phyloP scores from a whole-genome alignment of 2,329 filamentous ascomycete species.

The Aspergillus piperis region DNA sequence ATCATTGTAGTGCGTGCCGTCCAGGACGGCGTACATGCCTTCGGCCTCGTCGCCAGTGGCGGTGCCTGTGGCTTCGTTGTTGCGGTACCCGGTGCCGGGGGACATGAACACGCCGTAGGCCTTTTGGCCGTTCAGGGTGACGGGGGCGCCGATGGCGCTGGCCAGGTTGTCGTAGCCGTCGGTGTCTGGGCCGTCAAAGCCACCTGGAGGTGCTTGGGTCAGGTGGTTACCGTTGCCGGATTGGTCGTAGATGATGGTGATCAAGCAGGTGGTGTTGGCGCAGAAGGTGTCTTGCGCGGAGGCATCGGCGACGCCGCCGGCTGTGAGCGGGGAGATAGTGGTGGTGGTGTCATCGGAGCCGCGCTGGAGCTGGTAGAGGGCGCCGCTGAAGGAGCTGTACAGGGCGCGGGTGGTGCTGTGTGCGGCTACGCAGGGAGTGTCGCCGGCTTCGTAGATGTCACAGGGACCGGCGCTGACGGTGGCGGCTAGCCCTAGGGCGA shows the following conservation, averaged over 20 bases:
- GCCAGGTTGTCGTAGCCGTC: slow-evolving; percentile 63
- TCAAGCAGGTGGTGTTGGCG: slow-evolving; percentile 61
- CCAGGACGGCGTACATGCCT: slow-evolving; percentile 38
- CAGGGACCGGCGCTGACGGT: slow-evolving; percentile 57
- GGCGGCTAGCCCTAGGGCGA: slow-evolving; percentile 40
- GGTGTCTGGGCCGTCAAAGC: slow-evolving; percentile 57
- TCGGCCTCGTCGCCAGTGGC: slow-evolving; percentile 57
- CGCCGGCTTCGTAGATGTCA: slow-evolving; percentile 61
- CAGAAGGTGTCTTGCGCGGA: slow-evolving; percentile 64
- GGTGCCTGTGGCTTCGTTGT: slow-evolving; percentile 54
- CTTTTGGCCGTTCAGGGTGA: slow-evolving; percentile 61
- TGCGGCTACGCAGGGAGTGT: slow-evolving; percentile 64
- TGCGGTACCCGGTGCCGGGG: slow-evolving; percentile 65
- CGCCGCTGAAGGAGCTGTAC: slow-evolving; percentile 55
- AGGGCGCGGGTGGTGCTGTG: slow-evolving; percentile 66
- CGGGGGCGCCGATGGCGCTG: slow-evolving; percentile 61
- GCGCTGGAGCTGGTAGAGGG: slow-evolving; percentile 63
- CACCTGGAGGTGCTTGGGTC: slow-evolving; percentile 62
- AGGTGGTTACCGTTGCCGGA: slow-evolving; percentile 64
- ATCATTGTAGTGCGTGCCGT: slow-evolving; percentile 38
- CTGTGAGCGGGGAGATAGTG: slow-evolving; percentile 54
- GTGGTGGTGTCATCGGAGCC: slow-evolving; percentile 52
- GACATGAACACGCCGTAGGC: slow-evolving; percentile 65
- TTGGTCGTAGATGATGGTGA: slow-evolving; percentile 67
- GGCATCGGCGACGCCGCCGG: slow-evolving; percentile 65